phyloP scores from a whole-genome alignment of 23 red algal genomes.

The Gracilaria gracilis region DNA sequence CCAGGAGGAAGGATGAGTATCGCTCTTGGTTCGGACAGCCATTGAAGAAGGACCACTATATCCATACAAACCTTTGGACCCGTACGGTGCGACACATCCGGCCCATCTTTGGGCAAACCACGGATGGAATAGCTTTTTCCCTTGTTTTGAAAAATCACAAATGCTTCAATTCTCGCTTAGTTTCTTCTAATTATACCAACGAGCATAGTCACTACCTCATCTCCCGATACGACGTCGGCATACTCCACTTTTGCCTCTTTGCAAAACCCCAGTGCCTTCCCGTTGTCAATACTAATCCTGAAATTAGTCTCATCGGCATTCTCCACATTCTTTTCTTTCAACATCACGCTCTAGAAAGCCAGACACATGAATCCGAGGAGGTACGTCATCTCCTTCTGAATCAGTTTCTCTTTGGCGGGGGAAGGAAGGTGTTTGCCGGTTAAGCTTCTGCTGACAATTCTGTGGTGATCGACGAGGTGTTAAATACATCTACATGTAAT shows the following conservation, averaged over 20 bases:
- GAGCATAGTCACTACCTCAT: conserved; percentile 49
- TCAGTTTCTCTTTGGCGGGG: conserved; percentile 2
- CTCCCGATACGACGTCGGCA: conserved; percentile 40
- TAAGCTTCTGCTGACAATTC: conserved; percentile 13
- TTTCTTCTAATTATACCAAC: conserved; percentile 21
- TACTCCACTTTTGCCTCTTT: conserved; percentile 29
- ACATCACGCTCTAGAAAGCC: background rate
- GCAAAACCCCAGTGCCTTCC: conserved; percentile 15
- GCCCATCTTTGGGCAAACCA: background rate
- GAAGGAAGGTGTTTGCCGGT: background rate
- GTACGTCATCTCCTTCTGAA: conserved; percentile 26
- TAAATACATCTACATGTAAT: background rate
- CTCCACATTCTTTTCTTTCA: conserved; percentile 30
- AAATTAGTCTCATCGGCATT: conserved; percentile 63
- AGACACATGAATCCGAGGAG: background rate
- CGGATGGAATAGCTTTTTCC: conserved; percentile 30
- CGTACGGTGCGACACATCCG: conserved; percentile 10
- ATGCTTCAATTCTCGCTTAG: conserved; percentile 2
- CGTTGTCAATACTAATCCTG: conserved; percentile 38
- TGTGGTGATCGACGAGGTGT: conserved; percentile 12
- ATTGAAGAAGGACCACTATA: background rate
- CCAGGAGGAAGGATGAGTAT: background rate
- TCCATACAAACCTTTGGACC: conserved; percentile 51
- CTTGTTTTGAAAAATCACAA: conserved; percentile 48
- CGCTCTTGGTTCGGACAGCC: too few relatives aligned